phyloP scores from a whole-genome alignment of 108 stramenopile species.

The Nannochloropsis oceanica region DNA sequence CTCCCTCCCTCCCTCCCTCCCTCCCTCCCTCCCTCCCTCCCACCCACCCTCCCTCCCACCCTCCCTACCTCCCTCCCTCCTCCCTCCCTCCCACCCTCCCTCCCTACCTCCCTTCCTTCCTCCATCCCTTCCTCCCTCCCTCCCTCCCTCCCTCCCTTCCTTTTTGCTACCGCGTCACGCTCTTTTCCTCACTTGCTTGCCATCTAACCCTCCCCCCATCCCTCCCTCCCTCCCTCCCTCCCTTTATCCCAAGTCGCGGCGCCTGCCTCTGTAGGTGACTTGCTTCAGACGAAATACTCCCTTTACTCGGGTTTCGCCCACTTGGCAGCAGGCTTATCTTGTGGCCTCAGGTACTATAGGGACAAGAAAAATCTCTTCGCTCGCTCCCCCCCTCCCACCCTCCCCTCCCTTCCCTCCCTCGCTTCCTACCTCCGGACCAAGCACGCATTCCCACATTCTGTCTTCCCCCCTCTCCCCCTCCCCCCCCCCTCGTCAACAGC shows the following conservation, averaged over 20 bases:
- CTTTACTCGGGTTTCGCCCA: slow-evolving; percentile 91
- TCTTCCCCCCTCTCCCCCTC: not conserved
- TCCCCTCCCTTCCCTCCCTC: not conserved
- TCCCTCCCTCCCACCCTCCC: no score
- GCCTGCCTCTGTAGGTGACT: not conserved
- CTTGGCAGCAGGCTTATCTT: slow-evolving; percentile 92
- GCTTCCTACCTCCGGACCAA: no score
- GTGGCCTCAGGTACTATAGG: slow-evolving; percentile 55
- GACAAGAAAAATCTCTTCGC: not conserved
- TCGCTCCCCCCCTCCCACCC: not conserved
- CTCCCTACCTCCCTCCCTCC: not conserved
- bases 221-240: not conserved
- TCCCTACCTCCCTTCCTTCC: no score
- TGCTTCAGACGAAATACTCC: slow-evolving; percentile 47
- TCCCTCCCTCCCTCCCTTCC: not conserved
- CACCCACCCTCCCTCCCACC: no score
- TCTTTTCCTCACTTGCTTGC: not conserved
- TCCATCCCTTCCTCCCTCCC: no score
- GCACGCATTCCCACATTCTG: not conserved
- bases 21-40: not conserved
- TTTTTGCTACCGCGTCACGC: not conserved
- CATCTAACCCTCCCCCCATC: not conserved
- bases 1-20: not conserved
- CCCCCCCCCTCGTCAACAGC: slow-evolving; percentile 1
- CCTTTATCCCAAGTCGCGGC: not conserved